These are phyloP conservation scores for Zygnema cylindricum DNA, from an alignment of 139 green algal genomes.

Conservation along the genomic window DNA sequence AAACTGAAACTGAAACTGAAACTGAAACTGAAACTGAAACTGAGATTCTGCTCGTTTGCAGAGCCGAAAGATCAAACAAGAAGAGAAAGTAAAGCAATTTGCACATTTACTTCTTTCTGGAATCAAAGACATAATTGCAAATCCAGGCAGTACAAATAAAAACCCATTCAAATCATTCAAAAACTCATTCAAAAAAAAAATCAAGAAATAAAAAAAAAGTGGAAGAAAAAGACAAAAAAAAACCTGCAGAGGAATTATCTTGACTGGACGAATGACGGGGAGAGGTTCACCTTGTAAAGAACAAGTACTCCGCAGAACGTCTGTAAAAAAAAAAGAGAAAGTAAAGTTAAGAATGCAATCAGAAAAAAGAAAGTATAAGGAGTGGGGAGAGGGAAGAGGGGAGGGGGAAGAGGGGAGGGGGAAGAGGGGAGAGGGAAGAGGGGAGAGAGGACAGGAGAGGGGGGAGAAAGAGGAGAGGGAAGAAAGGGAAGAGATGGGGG, in stretches of 20 bases:
- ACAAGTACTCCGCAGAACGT: neutral
- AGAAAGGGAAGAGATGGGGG: neutral
- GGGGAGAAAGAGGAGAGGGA: conserved; percentile 28
- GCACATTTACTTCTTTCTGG: too few species aligned
- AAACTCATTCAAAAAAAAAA: too few species aligned
- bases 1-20: too few species aligned
- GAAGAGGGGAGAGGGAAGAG: neutral
- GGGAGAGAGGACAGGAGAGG: neutral
- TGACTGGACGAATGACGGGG: neutral
- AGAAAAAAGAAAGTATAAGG: neutral
- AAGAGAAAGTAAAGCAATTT: too few species aligned
- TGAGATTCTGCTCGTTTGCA: neutral
- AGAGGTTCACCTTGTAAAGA: neutral
- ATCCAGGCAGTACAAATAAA: too few species aligned
- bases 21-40: neutral
- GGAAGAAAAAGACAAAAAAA: neutral
- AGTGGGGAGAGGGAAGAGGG: neutral
- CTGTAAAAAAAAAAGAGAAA: neutral
- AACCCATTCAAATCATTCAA: too few species aligned
- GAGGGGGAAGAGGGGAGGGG: neutral
- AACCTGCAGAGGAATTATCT: neutral
- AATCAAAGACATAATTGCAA: too few species aligned
- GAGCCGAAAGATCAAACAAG: too few species aligned
- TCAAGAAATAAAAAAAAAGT: neutral
- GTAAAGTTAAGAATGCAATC: neutral